Evolutionary conservation across 495 filamentous ascomycete species (phyloP), one percentile per base, ranked within the genome.

Genomic region (Amphirosellinia nigrospora): DNA sequence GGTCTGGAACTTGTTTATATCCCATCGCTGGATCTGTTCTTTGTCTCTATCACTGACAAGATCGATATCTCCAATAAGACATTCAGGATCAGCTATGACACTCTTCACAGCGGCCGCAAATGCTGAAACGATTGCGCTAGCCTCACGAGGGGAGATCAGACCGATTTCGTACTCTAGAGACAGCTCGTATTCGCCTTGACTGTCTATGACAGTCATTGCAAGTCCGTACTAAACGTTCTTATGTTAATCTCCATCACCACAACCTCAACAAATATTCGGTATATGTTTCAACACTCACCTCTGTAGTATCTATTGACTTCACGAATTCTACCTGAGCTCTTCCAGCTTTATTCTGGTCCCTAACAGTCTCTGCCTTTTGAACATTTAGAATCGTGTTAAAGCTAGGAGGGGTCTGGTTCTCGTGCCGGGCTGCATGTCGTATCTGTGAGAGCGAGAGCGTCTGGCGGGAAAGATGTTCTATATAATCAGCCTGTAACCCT

Each of bases 381-480:
- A 64, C 38, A 21, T 46, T 48, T 46, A 58, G 79, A 80, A 76
- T 70, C 88, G 89, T 59, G 86, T 81, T 72, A 87, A 84, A 77
- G n/a, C 36, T 61, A 88, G 79, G 23, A 46, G 62, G 9, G 7
- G 34, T 36, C 15, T 50, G 41, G 26, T 38, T 52, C 41, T 19
- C 62, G 23, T 48, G 39, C 41, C 62, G 23, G 21, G 30, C 28
- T 15, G 41, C 41, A 52, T 64, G 62, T 52, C 28, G 62, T 19
- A 64, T 38, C 62, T 64, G 41, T 28, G 62, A 46, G 38, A 64
- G 41, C 16, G 62, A 50, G 74, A 84, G 82, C 39, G 87, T 86
- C 74, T 90, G 83, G 71, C 84, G 86, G 2, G 84, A 80, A 26
- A 86, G 81, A 0, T 82, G 79, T 21, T 82, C 79, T n/a, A 83